phyloP scores from a whole-genome alignment of 1,139 yeast genomes.

The Taphrina sp. region DNA sequence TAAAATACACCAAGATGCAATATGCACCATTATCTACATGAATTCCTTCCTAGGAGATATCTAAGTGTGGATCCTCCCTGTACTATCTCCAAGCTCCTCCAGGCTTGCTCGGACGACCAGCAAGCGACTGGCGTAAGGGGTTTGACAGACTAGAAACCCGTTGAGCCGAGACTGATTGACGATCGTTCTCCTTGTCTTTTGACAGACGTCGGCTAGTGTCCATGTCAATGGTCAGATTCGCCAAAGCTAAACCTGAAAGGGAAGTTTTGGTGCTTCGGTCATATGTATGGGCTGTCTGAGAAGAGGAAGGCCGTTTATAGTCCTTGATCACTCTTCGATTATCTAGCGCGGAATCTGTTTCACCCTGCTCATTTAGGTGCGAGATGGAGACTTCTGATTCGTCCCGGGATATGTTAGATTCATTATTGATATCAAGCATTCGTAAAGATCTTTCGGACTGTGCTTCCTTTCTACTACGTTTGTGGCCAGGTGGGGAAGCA shows the following conservation, averaged over 20 bases:
- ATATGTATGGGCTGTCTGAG: not conserved
- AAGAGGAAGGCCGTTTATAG: conserved; percentile 16
- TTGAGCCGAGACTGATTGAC: conserved; percentile 1
- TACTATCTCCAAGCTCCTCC: conserved; percentile 29
- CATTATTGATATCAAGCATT: conserved; percentile 6
- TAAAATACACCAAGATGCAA: too few species aligned
- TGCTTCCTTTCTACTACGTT: conserved; percentile 7
- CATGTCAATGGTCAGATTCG: conserved; percentile 17
- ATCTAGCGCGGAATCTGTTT: not conserved
- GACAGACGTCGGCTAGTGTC: conserved; percentile 1
- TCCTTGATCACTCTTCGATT: conserved; percentile 14
- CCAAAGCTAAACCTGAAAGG: conserved; percentile 25
- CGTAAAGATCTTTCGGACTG: conserved; percentile 1
- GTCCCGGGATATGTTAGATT: not conserved
- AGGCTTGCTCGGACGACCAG: conserved; percentile 9
- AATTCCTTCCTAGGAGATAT: too few species aligned
- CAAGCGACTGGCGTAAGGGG: conserved; percentile 21
- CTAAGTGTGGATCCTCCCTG: too few species aligned
- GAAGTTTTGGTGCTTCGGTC: conserved; percentile 10
- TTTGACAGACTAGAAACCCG: conserved; percentile 5
- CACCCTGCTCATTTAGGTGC: not conserved
- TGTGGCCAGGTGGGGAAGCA: conserved; percentile 24
- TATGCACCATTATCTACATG: too few species aligned
- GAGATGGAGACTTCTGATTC: conserved; percentile 2
- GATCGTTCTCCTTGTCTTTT: conserved; percentile 23